A percentile compares a stretch with the other conserved stretches of the same genome.
Evolutionary conservation across 1,284 basidiomycete species (phyloP).

Genomic region (Rhizoctonia solani): DNA sequence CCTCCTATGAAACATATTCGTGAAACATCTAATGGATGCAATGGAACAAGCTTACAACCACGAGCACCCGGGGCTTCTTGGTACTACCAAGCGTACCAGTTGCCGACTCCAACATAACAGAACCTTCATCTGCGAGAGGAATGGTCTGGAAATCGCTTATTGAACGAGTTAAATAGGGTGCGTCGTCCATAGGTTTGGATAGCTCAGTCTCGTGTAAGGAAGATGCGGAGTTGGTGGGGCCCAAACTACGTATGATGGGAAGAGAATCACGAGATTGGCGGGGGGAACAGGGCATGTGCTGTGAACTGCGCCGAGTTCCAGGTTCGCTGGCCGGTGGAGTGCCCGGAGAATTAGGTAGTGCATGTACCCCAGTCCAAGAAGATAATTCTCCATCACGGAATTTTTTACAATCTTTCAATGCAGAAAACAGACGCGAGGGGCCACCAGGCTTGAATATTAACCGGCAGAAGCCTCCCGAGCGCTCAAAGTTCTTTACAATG

Average conservation of each 20-base stretch:
- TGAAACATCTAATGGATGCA: slow-evolving; percentile 55
- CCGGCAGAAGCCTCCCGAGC: slow-evolving; percentile 83
- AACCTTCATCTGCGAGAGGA: slow-evolving; percentile 51
- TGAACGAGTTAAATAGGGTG: slow-evolving; percentile 4
- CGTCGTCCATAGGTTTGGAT: background rate
- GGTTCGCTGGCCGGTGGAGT: slow-evolving; percentile 19
- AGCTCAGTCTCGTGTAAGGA: background rate
- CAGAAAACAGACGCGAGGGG: slow-evolving; percentile 70
- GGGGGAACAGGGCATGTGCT: background rate
- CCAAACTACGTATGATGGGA: background rate
- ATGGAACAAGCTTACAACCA: slow-evolving; percentile 47
- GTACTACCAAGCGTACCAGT: slow-evolving; percentile 37
- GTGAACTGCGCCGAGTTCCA: slow-evolving; percentile 31
- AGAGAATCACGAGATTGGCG: background rate
- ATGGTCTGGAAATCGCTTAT: slow-evolving; percentile 46
- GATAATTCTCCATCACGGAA: slow-evolving; percentile 49
- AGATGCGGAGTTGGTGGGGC: background rate
- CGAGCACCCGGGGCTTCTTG: slow-evolving; percentile 28
- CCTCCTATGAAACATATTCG: slow-evolving; percentile 84
- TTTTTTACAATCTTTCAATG: slow-evolving; percentile 73
- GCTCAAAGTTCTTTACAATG: slow-evolving; percentile 70
- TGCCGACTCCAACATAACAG: slow-evolving; percentile 50
- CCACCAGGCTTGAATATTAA: slow-evolving; percentile 89
- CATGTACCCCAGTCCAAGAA: slow-evolving; percentile 45
- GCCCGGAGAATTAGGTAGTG: slow-evolving; percentile 38